A percentile compares a stretch with the other conserved stretches of the same genome.
Conservation (phyloP, 2,329 filamentous ascomycete genomes). For the Cryphonectria naterciae region DNA sequence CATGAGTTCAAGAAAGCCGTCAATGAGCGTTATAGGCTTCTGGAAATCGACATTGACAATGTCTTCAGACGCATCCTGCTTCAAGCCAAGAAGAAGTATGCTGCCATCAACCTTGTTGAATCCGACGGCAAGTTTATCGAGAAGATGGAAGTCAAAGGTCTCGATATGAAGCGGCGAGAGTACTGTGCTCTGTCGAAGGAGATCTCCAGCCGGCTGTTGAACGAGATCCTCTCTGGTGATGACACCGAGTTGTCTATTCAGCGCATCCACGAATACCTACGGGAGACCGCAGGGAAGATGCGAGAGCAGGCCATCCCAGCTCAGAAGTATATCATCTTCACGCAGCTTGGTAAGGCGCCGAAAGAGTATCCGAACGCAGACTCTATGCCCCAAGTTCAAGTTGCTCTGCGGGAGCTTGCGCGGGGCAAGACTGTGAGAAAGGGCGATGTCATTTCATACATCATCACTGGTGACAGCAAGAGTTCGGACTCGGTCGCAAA, state of each 20-base stretch:
- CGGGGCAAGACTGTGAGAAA: constrained; percentile 87
- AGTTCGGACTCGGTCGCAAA: constrained; percentile 76
- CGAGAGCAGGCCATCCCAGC: constrained; percentile 74
- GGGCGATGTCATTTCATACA: constrained; percentile 94
- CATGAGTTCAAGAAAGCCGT: constrained; percentile 94
- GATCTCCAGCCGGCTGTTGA: constrained; percentile 85
- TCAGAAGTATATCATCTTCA: constrained; percentile 96
- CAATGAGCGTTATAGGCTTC: constrained; percentile 87
- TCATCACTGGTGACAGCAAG: constrained; percentile 78
- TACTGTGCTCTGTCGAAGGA: constrained; percentile 97
- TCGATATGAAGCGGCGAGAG: constrained; percentile 97
- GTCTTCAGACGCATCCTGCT: constrained; percentile 91
- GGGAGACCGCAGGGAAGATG: constrained; percentile 85
- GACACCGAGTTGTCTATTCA: constrained; percentile 86
- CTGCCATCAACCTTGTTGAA: constrained; percentile 91
- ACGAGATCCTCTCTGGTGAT: constrained; percentile 92
- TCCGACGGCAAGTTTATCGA: constrained; percentile 88
- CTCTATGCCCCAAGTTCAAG: constrained; percentile 96
- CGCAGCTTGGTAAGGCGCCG: constrained; percentile 92
- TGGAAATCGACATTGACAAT: constrained; percentile 99
- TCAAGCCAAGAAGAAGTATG: constrained; percentile 99
- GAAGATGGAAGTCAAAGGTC: constrained; percentile 95
- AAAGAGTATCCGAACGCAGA: constrained; percentile 93
- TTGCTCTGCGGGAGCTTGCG: constrained; percentile 84
- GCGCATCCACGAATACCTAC: constrained; percentile 91